Base-by-base conservation (phyloP, 2,329 filamentous ascomycete species). In the Aspergillus uvarum region DNA sequence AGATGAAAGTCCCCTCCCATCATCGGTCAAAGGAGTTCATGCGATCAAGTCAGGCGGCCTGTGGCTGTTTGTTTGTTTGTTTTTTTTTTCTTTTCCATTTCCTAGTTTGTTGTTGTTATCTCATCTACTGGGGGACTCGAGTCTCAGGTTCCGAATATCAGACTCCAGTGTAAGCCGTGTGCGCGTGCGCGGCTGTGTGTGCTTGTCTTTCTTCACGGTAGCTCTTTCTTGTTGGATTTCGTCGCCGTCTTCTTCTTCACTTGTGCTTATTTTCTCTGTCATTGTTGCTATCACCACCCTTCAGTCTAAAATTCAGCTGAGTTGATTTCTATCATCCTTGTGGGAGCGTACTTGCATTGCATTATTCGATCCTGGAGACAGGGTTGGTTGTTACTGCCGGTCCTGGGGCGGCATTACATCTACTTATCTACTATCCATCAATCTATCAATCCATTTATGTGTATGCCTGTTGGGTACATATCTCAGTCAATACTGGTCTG, bases 11-110 rank as follows among this genome's bases (percentile, higher is more conserved):
- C 38, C 38, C 38, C 38, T 44, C 16, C 38, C 38, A 51, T 59
- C 60, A 60, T 64, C 53, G 50, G 59, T 61, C 59, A 63, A 44
- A 63, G 64, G 64, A 61, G 64, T 62, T 65, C 51, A 56, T 60
- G 52, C 54, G 53, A 54, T 59, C 38, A 44, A 44, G 5, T 19
- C 6, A n/a, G 55, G 61, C 56, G 49, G 59, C 59, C 59, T 61
- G 56, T 52, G 61, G 63, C 56, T 63, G 58, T 63, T 57, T 55
- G 16, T 32, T 47, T 51, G 5, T 47, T 29, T 29, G 7, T 26
- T 8, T 8, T 26, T 8, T 26, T 26, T 49, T 38, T 57, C 55
- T 12, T 49, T 53, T 49, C 22, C 2, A 22, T 47, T 54, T 35
- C 29, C 26, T 31, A 24, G 51, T 57, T 29, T 29, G 51, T 38